Evolutionary conservation across 495 filamentous ascomycete species (phyloP).

Genomic region (Penicillium lividum): DNA sequence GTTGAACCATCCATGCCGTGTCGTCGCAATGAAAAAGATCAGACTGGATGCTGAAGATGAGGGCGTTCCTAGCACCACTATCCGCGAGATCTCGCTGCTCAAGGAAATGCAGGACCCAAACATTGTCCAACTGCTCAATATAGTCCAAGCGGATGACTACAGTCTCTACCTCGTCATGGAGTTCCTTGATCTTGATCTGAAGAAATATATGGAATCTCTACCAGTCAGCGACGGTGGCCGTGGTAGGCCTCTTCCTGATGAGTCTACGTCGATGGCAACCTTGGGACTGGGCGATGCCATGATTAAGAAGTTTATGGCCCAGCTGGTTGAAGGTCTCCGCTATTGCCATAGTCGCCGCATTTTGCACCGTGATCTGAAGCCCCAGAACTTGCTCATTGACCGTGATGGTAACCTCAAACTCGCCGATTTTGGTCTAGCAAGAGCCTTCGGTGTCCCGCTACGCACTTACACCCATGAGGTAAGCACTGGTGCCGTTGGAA

Average conservation of each 20-base stretch:
- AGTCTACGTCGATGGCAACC: slow-evolving; percentile 51
- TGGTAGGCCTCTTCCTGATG: slow-evolving; percentile 84
- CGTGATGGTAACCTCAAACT: slow-evolving; percentile 94
- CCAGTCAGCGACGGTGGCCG: slow-evolving; percentile 87
- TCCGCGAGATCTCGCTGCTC: slow-evolving; percentile 92
- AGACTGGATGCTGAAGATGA: slow-evolving; percentile 97
- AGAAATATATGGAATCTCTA: slow-evolving; percentile 99
- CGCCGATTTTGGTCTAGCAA: slow-evolving; percentile 89
- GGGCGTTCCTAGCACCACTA: slow-evolving; percentile 93
- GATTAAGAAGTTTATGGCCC: slow-evolving; percentile 97
- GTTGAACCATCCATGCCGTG: slow-evolving; percentile 71
- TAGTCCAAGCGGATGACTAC: slow-evolving; percentile 94
- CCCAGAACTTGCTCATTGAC: slow-evolving; percentile 95
- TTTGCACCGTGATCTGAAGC: slow-evolving; percentile 94
- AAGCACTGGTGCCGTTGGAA: slow-evolving; percentile 5
- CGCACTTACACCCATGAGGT: slow-evolving; percentile 97
- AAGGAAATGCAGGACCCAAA: slow-evolving; percentile 98
- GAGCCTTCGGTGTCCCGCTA: slow-evolving; percentile 94
- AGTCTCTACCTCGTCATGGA: slow-evolving; percentile 96
- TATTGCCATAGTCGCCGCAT: slow-evolving; percentile 97
- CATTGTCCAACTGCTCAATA: slow-evolving; percentile 89
- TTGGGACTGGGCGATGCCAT: slow-evolving; percentile 85
- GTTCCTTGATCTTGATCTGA: slow-evolving; percentile 90
- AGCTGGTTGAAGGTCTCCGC: slow-evolving; percentile 85
- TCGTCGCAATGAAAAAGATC: slow-evolving; percentile 97